Percentiles rank a stretch among this genome's conserved stretches.
These are phyloP conservation scores for Jackrogersella multiformis DNA, from an alignment of 495 filamentous ascomycete species.

Conservation along the genomic window DNA sequence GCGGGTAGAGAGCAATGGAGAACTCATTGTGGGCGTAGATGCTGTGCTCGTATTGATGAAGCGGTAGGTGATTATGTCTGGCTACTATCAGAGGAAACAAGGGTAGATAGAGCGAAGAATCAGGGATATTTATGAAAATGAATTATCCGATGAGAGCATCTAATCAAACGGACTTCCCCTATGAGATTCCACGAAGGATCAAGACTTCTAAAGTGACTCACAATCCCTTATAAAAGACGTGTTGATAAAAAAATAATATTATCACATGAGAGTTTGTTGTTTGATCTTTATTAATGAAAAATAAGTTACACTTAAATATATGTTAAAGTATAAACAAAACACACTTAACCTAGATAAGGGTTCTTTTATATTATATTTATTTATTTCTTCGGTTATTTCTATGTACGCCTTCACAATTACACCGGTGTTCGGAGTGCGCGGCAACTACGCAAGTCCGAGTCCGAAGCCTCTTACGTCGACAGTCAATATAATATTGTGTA, in stretches of 20 bases:
- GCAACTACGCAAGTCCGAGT: conserved; percentile 27
- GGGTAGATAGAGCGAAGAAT: not conserved
- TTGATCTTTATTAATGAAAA: too few species aligned
- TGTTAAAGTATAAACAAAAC: too few species aligned
- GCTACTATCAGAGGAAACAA: not conserved
- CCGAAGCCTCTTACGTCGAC: conserved; percentile 16
- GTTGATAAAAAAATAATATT: too few species aligned
- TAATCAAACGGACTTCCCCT: conserved; percentile 29
- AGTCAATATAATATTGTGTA: not conserved
- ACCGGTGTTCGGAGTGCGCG: conserved; percentile 22
- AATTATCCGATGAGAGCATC: not conserved
- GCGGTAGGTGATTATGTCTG: not conserved
- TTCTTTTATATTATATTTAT: not conserved
- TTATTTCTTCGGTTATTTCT: not conserved
- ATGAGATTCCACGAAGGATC: not conserved
- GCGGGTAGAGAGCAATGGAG: conserved; percentile 13
- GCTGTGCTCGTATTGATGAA: not conserved
- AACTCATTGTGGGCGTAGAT: conserved; percentile 6
- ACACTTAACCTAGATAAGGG: not conserved
- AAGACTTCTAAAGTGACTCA: not conserved
- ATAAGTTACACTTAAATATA: too few species aligned
- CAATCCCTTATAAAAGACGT: too few species aligned
- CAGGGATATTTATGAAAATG: not conserved
- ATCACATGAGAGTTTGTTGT: too few species aligned
- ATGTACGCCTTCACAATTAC: not conserved